Percentiles rank a stretch among this genome's conserved stretches.
Evolutionary conservation across 192 early-diverging fungal genomes (phyloP).

Genomic region (Coemansia sp.): DNA sequence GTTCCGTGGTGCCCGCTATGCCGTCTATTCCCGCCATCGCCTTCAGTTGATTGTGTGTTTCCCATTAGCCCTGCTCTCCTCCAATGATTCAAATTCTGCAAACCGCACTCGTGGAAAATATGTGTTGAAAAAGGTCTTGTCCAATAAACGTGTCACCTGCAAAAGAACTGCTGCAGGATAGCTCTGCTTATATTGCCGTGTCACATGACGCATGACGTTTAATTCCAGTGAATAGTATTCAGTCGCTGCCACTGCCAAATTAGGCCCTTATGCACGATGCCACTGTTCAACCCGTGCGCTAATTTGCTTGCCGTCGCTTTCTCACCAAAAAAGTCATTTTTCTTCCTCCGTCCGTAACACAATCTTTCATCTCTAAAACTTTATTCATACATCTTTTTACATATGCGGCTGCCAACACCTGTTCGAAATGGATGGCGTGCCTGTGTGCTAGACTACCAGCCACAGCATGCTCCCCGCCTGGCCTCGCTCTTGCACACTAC

Average conservation of each 20-base stretch:
- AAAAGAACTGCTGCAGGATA: too few relatives aligned
- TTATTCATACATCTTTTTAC: constrained; percentile 2
- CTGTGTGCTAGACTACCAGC: neutral
- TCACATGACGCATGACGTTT: too few relatives aligned
- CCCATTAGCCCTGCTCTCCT: constrained; percentile 27
- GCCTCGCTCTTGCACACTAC: neutral
- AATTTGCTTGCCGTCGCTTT: too few relatives aligned
- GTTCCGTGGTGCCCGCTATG: constrained; percentile 31
- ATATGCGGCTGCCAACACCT: neutral
- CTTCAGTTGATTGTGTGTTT: constrained; percentile 51
- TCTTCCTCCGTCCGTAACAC: neutral
- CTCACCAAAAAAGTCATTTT: too few relatives aligned
- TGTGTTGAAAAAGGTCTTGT: too few relatives aligned
- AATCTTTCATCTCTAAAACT: neutral
- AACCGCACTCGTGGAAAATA: too few relatives aligned
- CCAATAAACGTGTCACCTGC: too few relatives aligned
- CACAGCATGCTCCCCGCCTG: neutral
- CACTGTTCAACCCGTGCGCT: too few relatives aligned
- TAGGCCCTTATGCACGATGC: too few relatives aligned
- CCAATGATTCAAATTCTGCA: too few relatives aligned
- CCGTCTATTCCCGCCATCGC: constrained; percentile 27
- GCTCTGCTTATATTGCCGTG: neutral
- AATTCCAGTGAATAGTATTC: too few relatives aligned
- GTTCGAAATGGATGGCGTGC: neutral
- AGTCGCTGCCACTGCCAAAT: too few relatives aligned